Conservation (phyloP, 805 yeast genomes). For the Wickerhamomyces pijperi region DNA sequence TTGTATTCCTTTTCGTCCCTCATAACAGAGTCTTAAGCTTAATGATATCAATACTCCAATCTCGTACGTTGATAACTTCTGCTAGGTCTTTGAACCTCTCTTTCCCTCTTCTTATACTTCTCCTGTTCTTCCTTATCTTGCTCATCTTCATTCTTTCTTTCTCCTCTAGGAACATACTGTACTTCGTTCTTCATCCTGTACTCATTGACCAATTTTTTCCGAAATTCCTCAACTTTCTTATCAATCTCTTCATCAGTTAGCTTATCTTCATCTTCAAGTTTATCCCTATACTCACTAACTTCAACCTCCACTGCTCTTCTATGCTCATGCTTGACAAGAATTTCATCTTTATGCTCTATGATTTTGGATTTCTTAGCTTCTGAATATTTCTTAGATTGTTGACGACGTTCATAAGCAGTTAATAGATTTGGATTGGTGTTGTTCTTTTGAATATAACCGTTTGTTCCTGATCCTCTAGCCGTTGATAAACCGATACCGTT, state of each 20-base stretch:
- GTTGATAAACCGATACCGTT: slow-evolving; percentile 47
- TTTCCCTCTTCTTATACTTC: not conserved
- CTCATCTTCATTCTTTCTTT: slow-evolving; percentile 1
- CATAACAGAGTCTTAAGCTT: too few relatives aligned
- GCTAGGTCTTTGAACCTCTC: too few relatives aligned
- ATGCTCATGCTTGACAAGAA: slow-evolving; percentile 11
- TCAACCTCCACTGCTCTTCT: slow-evolving; percentile 20
- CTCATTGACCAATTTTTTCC: slow-evolving; percentile 13
- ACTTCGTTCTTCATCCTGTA: slow-evolving; percentile 7
- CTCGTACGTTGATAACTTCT: slow-evolving; percentile 1
- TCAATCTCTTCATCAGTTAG: slow-evolving; percentile 27
- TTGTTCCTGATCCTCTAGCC: slow-evolving; percentile 53
- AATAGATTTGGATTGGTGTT: slow-evolving; percentile 15
- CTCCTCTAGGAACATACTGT: not conserved
- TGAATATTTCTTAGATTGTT: slow-evolving; percentile 10
- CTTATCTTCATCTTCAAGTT: slow-evolving; percentile 34
- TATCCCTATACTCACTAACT: slow-evolving; percentile 40
- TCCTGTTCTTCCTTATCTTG: too few relatives aligned
- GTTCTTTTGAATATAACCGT: slow-evolving; percentile 47
- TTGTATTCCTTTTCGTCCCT: too few relatives aligned
- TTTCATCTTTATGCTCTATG: slow-evolving; percentile 7
- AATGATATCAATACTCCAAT: not conserved
- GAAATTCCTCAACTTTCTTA: slow-evolving; percentile 17
- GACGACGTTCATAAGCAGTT: slow-evolving; percentile 29
- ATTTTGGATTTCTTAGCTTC: not conserved